Base-by-base conservation (phyloP, 2,329 filamentous ascomycete genomes). In the Dactylellina parvicollis region DNA sequence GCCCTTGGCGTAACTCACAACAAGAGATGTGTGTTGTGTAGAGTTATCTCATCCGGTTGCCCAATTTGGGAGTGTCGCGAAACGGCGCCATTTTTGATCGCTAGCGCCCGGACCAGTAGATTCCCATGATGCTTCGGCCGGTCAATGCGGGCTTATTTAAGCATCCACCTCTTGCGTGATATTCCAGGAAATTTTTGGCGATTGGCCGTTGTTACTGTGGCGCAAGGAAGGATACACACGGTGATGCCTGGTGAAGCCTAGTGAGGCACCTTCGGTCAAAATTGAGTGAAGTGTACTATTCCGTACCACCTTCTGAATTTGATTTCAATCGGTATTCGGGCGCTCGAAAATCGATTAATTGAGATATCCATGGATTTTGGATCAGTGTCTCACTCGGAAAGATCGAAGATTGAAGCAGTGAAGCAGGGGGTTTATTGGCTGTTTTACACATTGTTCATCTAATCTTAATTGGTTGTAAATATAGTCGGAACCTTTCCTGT, bases 1-100 rank as follows among this genome's bases (percentile, higher is more conserved):
- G 2, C 22, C 16, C 57, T 62, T 62, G 57, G 57, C 57, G 52
- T 32, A 28, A 62, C 14, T 42, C 52, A 2, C 57, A 52, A 62
- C 57, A 62, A 40, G 57, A 24, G 16, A n/a, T 7, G 16, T 49
- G 57, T 32, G 57, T 64, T 64, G 59, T 34, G 54, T 42, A 18
- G 9, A 36, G 16, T 4, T 7, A 42, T 62, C 57, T 62, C 57
- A 22, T 52, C 22, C 5, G 9, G 30, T 42, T 62, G 10, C 20
- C 57, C 34, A 16, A 1, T 38, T 62, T 14, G 10, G 44, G 57
- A 26, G n/a, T 22, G 9, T 52, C 57, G 34, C 32, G n/a, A n/a
- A 50, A 44, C 57, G 34, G 20, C 22, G 16, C 57, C 22, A 42
- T 49, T 7, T 49, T 49, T 20, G 44, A n/a, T 49, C 44, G 44